Evolutionary conservation across 306 rosid species (phyloP).

Genomic region (Cicer chorassanicum): DNA sequence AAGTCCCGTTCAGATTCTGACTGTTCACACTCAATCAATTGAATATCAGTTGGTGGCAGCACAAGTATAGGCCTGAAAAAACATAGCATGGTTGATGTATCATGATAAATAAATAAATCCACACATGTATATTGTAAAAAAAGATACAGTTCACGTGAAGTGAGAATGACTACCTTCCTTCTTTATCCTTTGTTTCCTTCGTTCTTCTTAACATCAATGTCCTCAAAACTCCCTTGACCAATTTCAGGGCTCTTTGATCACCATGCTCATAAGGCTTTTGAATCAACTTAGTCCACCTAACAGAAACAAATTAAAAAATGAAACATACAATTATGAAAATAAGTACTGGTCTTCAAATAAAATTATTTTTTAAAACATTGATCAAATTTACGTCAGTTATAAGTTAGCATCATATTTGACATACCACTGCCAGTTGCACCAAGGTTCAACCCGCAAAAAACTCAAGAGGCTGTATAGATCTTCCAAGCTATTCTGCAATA

Average conservation of each 20-base stretch:
- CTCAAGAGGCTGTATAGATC: constrained; percentile 79
- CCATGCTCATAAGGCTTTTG: constrained; percentile 78
- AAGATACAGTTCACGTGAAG: constrained; percentile 14
- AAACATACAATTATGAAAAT: not conserved
- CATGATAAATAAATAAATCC: constrained; percentile 2
- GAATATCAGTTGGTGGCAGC: constrained; percentile 77
- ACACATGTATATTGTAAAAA: not conserved
- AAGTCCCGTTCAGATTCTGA: constrained; percentile 81
- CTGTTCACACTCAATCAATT: constrained; percentile 72
- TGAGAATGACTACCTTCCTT: constrained; percentile 65
- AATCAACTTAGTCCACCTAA: constrained; percentile 82
- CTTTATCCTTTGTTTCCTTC: constrained; percentile 74
- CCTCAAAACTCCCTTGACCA: constrained; percentile 84
- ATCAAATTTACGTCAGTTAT: not conserved
- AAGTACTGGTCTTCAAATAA: not conserved
- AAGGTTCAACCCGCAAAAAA: constrained; percentile 90
- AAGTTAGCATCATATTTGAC: constrained; percentile 33
- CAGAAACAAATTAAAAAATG: not conserved
- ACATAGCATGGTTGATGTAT: constrained; percentile 28
- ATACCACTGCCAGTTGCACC: constrained; percentile 91
- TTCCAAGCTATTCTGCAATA: constrained; percentile 84
- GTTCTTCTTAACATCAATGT: constrained; percentile 81
- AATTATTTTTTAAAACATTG: not conserved
- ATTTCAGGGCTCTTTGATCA: constrained; percentile 70
- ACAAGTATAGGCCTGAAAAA: constrained; percentile 76